These are phyloP conservation scores for Lycium barbarum DNA, from an alignment of 257 asterid genomes.

Conservation along the genomic window DNA sequence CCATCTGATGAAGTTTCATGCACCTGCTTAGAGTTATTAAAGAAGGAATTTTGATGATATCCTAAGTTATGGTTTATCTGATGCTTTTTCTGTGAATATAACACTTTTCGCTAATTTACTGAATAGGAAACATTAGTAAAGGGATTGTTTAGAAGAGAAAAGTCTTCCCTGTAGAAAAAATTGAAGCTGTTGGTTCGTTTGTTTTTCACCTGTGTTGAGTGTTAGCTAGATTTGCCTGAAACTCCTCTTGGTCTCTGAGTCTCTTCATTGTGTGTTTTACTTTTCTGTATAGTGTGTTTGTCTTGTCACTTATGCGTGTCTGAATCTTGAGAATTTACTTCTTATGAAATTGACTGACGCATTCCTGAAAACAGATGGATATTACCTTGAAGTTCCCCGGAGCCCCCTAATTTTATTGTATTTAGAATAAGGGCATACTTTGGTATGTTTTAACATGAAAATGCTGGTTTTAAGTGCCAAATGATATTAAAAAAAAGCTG, in stretches of 20 bases:
- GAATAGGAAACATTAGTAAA: conserved; percentile 14
- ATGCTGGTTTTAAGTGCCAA: background rate
- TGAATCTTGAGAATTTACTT: conserved; percentile 26
- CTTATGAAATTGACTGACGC: background rate
- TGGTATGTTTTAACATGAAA: conserved; percentile 16
- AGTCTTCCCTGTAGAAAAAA: conserved; percentile 3
- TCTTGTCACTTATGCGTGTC: background rate
- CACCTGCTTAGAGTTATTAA: conserved; percentile 10
- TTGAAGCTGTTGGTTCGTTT: conserved; percentile 23
- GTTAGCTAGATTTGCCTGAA: conserved; percentile 17
- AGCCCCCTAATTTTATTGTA: background rate
- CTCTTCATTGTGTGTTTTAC: background rate
- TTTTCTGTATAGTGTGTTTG: conserved; percentile 11
- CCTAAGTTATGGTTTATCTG: conserved; percentile 1
- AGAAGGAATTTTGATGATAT: conserved; percentile 16
- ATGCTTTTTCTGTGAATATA: conserved; percentile 9
- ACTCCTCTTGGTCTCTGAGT: background rate
- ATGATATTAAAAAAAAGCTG: background rate
- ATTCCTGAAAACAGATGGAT: conserved; percentile 13
- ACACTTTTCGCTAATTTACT: background rate
- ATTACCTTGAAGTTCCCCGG: background rate
- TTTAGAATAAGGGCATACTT: background rate
- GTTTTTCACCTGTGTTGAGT: background rate
- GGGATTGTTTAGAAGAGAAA: background rate
- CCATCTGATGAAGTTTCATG: conserved; percentile 1